phyloP scores from a whole-genome alignment of 495 filamentous ascomycete genomes.

The Penicillium diatomitis region DNA sequence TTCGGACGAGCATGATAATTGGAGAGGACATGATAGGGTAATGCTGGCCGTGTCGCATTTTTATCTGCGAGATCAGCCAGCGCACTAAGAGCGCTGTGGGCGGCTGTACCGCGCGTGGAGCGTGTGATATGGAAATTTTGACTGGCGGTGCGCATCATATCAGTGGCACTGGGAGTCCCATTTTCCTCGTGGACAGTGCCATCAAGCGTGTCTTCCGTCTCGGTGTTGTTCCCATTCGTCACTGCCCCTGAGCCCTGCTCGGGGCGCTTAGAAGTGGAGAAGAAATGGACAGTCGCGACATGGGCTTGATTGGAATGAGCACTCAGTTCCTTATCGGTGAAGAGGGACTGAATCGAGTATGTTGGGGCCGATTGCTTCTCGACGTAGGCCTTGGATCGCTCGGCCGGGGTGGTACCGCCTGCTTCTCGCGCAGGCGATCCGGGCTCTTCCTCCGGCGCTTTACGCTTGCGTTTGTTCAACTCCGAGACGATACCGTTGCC shows the following conservation, averaged over 20 bases:
- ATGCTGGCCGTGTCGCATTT: slow-evolving; percentile 51
- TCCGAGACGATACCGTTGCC: slow-evolving; percentile 49
- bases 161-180: slow-evolving; percentile 44
- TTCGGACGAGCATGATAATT: slow-evolving; percentile 40
- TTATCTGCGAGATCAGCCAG: slow-evolving; percentile 58
- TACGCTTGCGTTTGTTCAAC: slow-evolving; percentile 71
- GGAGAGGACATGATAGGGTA: slow-evolving; percentile 50
- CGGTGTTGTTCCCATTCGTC: slow-evolving; percentile 39
- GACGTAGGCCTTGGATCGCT: slow-evolving; percentile 32
- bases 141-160: slow-evolving; percentile 64
- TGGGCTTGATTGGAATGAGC: slow-evolving; percentile 65
- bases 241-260: slow-evolving; percentile 31
- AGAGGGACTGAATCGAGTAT: slow-evolving; percentile 81
- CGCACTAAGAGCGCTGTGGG: slow-evolving; percentile 47
- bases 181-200: slow-evolving; percentile 45
- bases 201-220: slow-evolving; percentile 36
- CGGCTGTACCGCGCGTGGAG: slow-evolving; percentile 50
- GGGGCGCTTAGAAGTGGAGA: slow-evolving; percentile 42
- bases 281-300: slow-evolving; percentile 51
- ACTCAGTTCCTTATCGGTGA: slow-evolving; percentile 86
- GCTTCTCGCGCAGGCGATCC: slow-evolving; percentile 57
- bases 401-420: slow-evolving; percentile 40
- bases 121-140: slow-evolving; percentile 59
- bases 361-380: slow-evolving; percentile 38
- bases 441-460: slow-evolving; percentile 58